phyloP scores from a whole-genome alignment of 129 eudicot species.

The Artemisia tridentata region DNA sequence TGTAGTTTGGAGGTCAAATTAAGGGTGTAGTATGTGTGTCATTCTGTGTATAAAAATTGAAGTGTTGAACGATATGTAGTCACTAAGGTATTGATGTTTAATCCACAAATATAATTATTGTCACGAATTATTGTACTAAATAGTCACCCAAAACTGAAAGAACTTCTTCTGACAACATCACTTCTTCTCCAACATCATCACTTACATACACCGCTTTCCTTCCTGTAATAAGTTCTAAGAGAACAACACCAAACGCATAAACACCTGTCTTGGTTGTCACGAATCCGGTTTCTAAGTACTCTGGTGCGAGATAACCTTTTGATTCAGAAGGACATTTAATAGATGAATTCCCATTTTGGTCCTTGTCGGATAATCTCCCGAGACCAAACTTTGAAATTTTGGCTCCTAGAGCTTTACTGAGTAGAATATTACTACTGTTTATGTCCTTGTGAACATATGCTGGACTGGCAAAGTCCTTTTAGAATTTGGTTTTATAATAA shows the following conservation, averaged over 20 bases:
- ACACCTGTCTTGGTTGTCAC: constrained; percentile 71
- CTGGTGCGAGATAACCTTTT: constrained; percentile 78
- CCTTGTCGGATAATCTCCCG: constrained; percentile 42
- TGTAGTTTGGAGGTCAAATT: neutral
- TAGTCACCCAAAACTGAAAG: constrained; percentile 31
- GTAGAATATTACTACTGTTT: constrained; percentile 57
- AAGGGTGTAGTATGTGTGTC: too few relatives aligned
- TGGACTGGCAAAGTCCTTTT: constrained; percentile 64
- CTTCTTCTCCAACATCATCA: constrained; percentile 50
- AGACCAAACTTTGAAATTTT: constrained; percentile 66
- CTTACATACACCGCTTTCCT: constrained; percentile 40
- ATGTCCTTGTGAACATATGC: constrained; percentile 70
- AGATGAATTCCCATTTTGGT: constrained; percentile 35
- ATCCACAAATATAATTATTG: too few relatives aligned
- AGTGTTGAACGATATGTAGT: too few relatives aligned
- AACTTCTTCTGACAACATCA: constrained; percentile 46
- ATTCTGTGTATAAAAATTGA: too few relatives aligned
- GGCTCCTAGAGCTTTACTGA: constrained; percentile 49
- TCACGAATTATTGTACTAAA: too few relatives aligned
- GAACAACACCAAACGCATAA: constrained; percentile 80
- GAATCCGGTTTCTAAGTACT: constrained; percentile 45
- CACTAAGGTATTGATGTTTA: too few relatives aligned
- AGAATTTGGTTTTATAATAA: too few relatives aligned
- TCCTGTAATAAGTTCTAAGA: constrained; percentile 73
- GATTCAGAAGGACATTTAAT: constrained; percentile 36